Conservation (phyloP, 2,329 filamentous ascomycete genomes). For the Penicillium sclerotigenum region DNA sequence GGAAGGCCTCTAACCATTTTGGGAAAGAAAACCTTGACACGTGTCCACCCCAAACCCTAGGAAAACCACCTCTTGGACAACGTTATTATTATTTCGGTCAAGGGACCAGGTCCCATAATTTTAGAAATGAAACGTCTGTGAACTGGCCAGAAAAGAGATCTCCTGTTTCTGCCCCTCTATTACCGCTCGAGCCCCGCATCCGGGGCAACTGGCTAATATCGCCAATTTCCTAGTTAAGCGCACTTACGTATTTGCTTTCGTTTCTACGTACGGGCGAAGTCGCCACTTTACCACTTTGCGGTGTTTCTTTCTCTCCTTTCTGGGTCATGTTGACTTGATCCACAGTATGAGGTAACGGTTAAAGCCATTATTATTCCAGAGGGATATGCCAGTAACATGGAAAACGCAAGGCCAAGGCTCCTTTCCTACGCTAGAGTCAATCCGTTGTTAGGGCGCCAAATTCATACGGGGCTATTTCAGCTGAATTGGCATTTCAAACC, state of each 20-base stretch:
- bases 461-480: background rate
- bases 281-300: background rate
- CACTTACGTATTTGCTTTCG: conserved; percentile 1
- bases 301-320: background rate
- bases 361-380: background rate
- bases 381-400: background rate
- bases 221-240: background rate
- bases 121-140: background rate
- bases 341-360: background rate
- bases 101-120: background rate
- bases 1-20: background rate
- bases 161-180: background rate
- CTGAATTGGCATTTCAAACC: background rate
- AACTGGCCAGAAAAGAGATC: background rate
- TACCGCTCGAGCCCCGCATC: conserved; percentile 5
- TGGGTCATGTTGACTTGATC: background rate
- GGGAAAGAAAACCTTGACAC: conserved; percentile 1
- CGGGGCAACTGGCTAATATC: background rate
- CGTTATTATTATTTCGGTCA: background rate
- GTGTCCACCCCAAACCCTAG: conserved; percentile 9
- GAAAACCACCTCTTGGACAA: background rate
- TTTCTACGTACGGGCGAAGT: background rate
- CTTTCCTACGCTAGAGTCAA: conserved; percentile 1
- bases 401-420: background rate
- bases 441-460: background rate